phyloP scores from a whole-genome alignment of 176 grass and related monocot genomes.

The Chrysopogon serrulatus region DNA sequence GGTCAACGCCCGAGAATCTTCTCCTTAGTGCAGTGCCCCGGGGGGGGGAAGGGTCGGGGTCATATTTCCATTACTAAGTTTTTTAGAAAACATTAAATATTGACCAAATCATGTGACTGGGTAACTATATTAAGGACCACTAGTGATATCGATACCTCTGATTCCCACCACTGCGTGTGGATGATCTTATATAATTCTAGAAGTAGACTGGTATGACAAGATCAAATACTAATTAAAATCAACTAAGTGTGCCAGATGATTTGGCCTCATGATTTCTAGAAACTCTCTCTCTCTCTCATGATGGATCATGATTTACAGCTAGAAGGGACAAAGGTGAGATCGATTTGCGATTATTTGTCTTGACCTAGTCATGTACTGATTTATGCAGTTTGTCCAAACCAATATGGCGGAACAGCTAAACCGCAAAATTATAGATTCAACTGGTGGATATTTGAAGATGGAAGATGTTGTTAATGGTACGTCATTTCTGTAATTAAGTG shows the following conservation, averaged over 20 bases:
- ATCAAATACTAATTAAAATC: conserved; percentile 19
- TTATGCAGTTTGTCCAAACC: conserved; percentile 88
- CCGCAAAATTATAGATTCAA: conserved; percentile 47
- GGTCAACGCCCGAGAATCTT: background rate
- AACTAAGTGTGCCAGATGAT: background rate
- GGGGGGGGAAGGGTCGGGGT: background rate
- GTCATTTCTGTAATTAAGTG: background rate
- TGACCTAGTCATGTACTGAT: conserved; percentile 16
- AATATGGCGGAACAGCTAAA: conserved; percentile 43
- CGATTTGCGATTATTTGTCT: background rate
- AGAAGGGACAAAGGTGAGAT: background rate
- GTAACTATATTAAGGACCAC: conserved; percentile 5
- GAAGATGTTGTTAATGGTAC: conserved; percentile 78
- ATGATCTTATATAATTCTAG: background rate
- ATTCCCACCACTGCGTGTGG: background rate
- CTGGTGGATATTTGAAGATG: conserved; percentile 85
- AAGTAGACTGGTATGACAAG: background rate
- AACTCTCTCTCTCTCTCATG: background rate
- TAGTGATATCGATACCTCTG: background rate
- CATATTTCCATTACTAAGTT: background rate
- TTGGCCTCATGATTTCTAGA: conserved; percentile 7
- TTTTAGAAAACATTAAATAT: background rate
- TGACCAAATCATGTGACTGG: background rate
- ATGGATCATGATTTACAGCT: conserved; percentile 7
- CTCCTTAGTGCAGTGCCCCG: background rate